Evolutionary conservation across 192 early-diverging fungal genomes (phyloP).

Genomic region (Entomortierella chlamydospora): DNA sequence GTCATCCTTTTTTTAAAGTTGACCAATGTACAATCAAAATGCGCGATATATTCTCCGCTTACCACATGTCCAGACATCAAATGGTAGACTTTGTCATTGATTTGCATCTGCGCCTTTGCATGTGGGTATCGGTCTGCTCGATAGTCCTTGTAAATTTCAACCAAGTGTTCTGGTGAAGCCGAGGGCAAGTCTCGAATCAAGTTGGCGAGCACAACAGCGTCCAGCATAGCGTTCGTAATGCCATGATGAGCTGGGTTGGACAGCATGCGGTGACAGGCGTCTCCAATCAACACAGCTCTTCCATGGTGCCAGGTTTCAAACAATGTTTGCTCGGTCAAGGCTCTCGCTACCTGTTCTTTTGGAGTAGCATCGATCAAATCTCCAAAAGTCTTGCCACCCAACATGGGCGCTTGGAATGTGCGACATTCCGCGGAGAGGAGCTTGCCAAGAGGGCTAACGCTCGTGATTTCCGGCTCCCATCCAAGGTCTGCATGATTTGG

Average conservation of each 20-base stretch:
- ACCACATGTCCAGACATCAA: conserved; percentile 26
- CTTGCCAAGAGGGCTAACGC: neutral
- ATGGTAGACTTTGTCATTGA: conserved; percentile 16
- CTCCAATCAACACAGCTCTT: conserved; percentile 20
- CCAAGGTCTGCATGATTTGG: neutral
- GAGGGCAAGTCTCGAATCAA: conserved; percentile 20
- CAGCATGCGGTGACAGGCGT: conserved; percentile 28
- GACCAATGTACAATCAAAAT: no score
- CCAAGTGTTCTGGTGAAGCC: conserved; percentile 11
- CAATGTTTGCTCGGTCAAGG: conserved; percentile 9
- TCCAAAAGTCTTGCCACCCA: conserved; percentile 5
- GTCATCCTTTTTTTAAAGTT: no score
- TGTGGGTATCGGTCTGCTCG: conserved; percentile 22
- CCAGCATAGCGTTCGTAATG: conserved; percentile 5
- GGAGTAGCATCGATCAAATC: conserved; percentile 21
- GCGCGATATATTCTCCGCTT: neutral
- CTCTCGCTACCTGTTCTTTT: conserved; percentile 3
- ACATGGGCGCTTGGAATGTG: conserved; percentile 2
- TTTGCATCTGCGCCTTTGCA: conserved; percentile 24
- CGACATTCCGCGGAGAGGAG: conserved; percentile 12
- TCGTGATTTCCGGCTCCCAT: neutral
- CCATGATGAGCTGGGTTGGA: conserved; percentile 25
- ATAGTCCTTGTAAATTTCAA: conserved; percentile 35
- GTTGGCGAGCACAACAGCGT: conserved; percentile 27
- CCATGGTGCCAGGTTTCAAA: conserved; percentile 39